Evolutionary conservation across 805 yeast genomes (phyloP).

Genomic region (Kodamaea lidongshanica): DNA sequence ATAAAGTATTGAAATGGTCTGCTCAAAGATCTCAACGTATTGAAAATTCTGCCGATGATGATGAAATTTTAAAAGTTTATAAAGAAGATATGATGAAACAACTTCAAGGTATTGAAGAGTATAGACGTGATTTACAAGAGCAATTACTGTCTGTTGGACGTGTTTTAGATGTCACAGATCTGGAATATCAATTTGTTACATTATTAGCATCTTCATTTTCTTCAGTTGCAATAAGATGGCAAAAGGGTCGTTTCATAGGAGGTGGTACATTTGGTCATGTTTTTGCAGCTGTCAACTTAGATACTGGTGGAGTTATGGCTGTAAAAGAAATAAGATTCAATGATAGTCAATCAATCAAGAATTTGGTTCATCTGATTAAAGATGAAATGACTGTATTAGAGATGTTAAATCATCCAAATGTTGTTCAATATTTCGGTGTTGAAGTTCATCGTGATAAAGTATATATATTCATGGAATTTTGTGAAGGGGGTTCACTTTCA

Average conservation of each 20-base stretch:
- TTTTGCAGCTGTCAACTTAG: slow-evolving; percentile 84
- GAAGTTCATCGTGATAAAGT: slow-evolving; percentile 96
- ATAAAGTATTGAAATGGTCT: slow-evolving; percentile 49
- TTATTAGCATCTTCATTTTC: slow-evolving; percentile 85
- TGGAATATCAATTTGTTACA: slow-evolving; percentile 80
- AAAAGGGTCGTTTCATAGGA: slow-evolving; percentile 88
- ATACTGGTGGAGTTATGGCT: slow-evolving; percentile 94
- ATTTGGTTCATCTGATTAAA: slow-evolving; percentile 79
- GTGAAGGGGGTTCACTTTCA: slow-evolving; percentile 92
- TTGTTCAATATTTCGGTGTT: slow-evolving; percentile 94
- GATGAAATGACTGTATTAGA: slow-evolving; percentile 97
- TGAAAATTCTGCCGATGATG: slow-evolving; percentile 38
- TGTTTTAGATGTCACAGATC: slow-evolving; percentile 80
- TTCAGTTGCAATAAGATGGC: slow-evolving; percentile 93
- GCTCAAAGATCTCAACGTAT: slow-evolving; percentile 45
- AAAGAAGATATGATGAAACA: slow-evolving; percentile 64
- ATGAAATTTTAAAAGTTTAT: slow-evolving; percentile 40
- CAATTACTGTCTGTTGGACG: slow-evolving; percentile 60
- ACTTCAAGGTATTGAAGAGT: slow-evolving; percentile 56
- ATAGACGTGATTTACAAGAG: slow-evolving; percentile 39
- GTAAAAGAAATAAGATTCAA: slow-evolving; percentile 93
- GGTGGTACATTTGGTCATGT: slow-evolving; percentile 96
- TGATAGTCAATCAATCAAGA: slow-evolving; percentile 77
- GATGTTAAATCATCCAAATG: slow-evolving; percentile 91
- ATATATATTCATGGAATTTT: slow-evolving; percentile 93